Base-by-base conservation (phyloP, 768 basidiomycete genomes). In the Hortiboletus campestris region DNA sequence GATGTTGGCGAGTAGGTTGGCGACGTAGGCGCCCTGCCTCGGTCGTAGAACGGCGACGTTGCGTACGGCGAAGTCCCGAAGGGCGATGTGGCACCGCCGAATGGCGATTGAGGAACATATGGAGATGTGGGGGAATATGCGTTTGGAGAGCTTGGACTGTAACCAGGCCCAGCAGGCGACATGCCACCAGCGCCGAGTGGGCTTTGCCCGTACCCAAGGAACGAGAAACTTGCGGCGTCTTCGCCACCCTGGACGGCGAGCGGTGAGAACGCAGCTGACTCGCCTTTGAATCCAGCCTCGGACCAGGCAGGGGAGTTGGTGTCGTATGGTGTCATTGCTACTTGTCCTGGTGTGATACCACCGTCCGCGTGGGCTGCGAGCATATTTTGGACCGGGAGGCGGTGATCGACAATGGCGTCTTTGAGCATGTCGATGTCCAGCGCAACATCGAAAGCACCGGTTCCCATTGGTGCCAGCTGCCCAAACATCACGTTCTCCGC, bases 401-500 rank as follows among this genome's bases (percentile, higher is more conserved):
- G 89, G 67, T 96, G 94, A 70, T 99, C 97, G 47, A 98, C 90
- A 51, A 98, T 94, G 39, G 97, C 95, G 56, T 98, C 96, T 79
- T 97, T 97, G 65, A 99, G 79, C 94, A 98, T 96, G 62, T 95
- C 91, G 65, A 98, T 91, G 71, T 99, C 97, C 46, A 99, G 81
- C 0, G 93, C 88, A 47, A 99, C 91, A 46, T 98, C 96, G 67
- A 96, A 98, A 9, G 92, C 83, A 14, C 97, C 97, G 0, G 97
- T 98, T 49, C 97, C 97, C 94, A 99, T 98, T 1, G 95, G 95
- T n/a, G 96, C 95, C 84, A 98, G 90, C 75, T 98, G 97, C 17
- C 97, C 97, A 64, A 99, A 93, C 81, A 99, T 86, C 40, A 99
- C 94, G 66, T 98, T 98, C 79, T 98, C 96, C n/a, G 97, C 97